These are phyloP conservation scores for Phytophthora pistaciae DNA, from an alignment of 352 stramenopile genomes.

Conservation along the genomic window DNA sequence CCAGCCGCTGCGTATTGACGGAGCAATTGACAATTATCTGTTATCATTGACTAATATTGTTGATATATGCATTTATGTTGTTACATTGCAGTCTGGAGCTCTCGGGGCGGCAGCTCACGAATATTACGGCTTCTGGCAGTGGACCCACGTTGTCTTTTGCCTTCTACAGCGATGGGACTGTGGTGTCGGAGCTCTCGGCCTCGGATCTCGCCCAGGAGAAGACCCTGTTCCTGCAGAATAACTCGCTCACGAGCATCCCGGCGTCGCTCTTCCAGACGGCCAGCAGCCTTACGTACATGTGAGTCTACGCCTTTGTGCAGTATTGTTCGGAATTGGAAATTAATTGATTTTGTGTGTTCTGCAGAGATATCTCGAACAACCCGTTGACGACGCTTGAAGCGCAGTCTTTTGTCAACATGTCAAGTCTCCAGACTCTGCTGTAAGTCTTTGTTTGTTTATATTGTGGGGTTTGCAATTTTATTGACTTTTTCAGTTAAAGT, in stretches of 20 bases:
- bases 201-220: conserved; percentile 38
- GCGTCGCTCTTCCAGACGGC: conserved; percentile 55
- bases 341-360: neutral
- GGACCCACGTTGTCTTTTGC: conserved; percentile 27
- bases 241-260: conserved; percentile 51
- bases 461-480: neutral
- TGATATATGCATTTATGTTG: neutral
- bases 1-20: neutral
- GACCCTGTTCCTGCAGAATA: conserved; percentile 58
- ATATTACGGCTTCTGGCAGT: conserved; percentile 34
- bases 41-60: conserved; percentile 2
- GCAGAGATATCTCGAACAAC: conserved; percentile 68
- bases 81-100: conserved; percentile 47
- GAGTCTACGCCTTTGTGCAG: conserved; percentile 5
- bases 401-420: conserved; percentile 54
- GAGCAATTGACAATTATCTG: conserved; percentile 1
- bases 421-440: conserved; percentile 52
- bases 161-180: conserved; percentile 30
- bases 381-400: conserved; percentile 57
- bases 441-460: conserved; percentile 25
- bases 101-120: conserved; percentile 42
- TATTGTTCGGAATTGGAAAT: neutral
- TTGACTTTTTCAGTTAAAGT: conserved; percentile 18
- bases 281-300: conserved; percentile 51
- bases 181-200: conserved; percentile 31